Base-by-base conservation (phyloP, 345 rosid species). In the Euphorbia tirucalli region DNA sequence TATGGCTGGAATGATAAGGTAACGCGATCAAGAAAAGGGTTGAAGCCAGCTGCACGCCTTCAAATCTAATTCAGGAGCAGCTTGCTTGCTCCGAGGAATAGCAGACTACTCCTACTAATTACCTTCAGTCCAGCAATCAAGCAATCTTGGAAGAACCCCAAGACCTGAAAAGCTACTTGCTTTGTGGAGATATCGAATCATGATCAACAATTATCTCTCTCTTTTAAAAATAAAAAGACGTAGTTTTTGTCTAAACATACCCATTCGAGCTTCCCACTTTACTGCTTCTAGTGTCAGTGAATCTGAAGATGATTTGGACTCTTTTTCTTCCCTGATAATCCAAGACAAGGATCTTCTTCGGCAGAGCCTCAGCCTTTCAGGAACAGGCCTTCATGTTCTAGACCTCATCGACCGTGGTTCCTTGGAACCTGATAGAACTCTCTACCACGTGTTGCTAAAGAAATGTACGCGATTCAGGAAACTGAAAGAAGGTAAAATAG, bases 371-470 rank as follows among this genome's bases (percentile, higher is more conserved):
- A 19, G 7, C 25, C 43, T 31, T 22, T 73, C 81, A 4, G 75
- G 68, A 52, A 68, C 82, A 16, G 83, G 84, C 30, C 61, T 83
- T 69, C 73, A 75, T 68, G 84, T 87, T 69, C 79, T 78, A 3
- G 83, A 87, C 71, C 74, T 77, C 18, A 60, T 86, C 41, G 69
- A 79, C 27, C 10, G 66, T 11, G 72, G 79, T 35, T 71, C 68
- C 39, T 30, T 83, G 80, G 74, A 73, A 37, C 78, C 77, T 3
- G 75, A 75, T 27, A 79, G 81, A 58, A 68, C 79, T 66, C 22
- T 83, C 25, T 89, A 75, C 74, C 82, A 75, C 70, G 25, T 24
- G 66, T 50, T 89, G 68, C 75, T 87, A 0, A 86, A 82, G 80
- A 78, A 71, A 77, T 87, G 89, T 66, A 71, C 91, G 13, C 74